Base-by-base conservation (phyloP, 208 protist species). In the Acanthamoeba castellanii region DNA sequence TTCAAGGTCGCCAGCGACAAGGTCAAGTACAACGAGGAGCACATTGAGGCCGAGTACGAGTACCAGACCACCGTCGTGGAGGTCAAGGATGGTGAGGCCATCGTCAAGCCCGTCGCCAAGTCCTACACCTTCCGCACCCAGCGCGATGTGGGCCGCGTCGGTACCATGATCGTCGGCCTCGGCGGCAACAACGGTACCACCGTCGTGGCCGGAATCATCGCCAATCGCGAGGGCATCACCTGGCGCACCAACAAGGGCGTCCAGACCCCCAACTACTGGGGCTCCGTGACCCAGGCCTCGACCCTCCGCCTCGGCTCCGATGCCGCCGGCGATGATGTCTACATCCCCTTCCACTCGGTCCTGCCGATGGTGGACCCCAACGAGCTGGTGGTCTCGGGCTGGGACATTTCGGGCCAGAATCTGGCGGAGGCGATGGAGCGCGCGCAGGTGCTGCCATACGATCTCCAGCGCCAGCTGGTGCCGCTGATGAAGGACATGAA, bases 181-280 rank as follows among this genome's bases (percentile, higher is more conserved):
- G 98, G 99, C 95, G 99, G 99, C 95, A 99, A 99, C 98, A 99
- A 99, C 98, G 99, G 99, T 85, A 98, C 98, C n/a, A 99, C 99
- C 3, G 95, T 99, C 27, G 99, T 98, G 32, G 99, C 98, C n/a
- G 98, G 98, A 45, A 97, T 99, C 95, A 90, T 99, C 47, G 99
- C 99, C 68, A 99, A 99, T 97, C 96, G 95, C 57, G 70, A 98
- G 90, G 94, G 96, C 59, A 92, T 99, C 25, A 95, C 94, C 32
- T 99, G 99, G 99, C 95, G 98, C 52, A 99, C 99, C 16, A 98
- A 99, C 81, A 84, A 93, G 45, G 99, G 99, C 70, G 95, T 96
- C 11, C 95, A 99, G 95, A 96, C 98, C 47, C 97, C 99, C 90
- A 99, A 99, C 97, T 99, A 99, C 98, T 99, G 98, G 94, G 99